Percentiles rank a stretch among this genome's conserved stretches.
phyloP scores from a whole-genome alignment of 179 eudicot genomes.

The Camellia oleifera region DNA sequence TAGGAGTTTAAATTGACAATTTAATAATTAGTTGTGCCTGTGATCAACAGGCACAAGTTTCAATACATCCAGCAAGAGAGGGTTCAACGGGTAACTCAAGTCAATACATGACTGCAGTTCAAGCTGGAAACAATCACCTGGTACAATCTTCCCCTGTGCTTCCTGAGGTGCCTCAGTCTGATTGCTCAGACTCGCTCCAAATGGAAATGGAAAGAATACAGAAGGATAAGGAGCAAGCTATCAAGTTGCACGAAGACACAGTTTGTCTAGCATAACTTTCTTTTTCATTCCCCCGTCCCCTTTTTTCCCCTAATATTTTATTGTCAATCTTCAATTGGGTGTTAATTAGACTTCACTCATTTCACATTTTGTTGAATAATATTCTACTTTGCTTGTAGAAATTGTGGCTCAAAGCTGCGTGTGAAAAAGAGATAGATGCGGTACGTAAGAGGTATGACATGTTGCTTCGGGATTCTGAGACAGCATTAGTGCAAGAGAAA shows the following conservation, averaged over 20 bases:
- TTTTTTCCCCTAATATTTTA: no score
- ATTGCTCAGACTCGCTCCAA: conserved; percentile 29
- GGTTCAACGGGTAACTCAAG: conserved; percentile 1
- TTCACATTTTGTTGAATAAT: not conserved
- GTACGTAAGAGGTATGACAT: conserved; percentile 42
- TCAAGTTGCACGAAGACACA: conserved; percentile 35
- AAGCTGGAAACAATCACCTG: conserved; percentile 19
- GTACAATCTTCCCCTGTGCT: conserved; percentile 17
- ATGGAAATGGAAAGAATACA: conserved; percentile 37
- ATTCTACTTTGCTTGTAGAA: conserved; percentile 31
- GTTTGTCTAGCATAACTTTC: conserved; percentile 23
- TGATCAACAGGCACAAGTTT: conserved; percentile 8
- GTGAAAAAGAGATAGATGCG: conserved; percentile 47
- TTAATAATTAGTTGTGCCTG: not conserved
- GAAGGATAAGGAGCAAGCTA: conserved; percentile 27
- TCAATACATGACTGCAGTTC: conserved; percentile 1
- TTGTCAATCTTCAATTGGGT: conserved; percentile 3
- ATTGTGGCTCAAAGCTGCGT: conserved; percentile 28
- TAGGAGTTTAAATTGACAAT: no score
- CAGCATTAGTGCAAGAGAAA: conserved; percentile 25
- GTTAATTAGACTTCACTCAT: not conserved
- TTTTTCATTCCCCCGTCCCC: not conserved
- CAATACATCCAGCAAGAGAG: not conserved
- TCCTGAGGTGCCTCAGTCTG: conserved; percentile 16
- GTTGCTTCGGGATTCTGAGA: conserved; percentile 33